phyloP scores from a whole-genome alignment of 352 stramenopile species.

The Phytophthora syringae region DNA sequence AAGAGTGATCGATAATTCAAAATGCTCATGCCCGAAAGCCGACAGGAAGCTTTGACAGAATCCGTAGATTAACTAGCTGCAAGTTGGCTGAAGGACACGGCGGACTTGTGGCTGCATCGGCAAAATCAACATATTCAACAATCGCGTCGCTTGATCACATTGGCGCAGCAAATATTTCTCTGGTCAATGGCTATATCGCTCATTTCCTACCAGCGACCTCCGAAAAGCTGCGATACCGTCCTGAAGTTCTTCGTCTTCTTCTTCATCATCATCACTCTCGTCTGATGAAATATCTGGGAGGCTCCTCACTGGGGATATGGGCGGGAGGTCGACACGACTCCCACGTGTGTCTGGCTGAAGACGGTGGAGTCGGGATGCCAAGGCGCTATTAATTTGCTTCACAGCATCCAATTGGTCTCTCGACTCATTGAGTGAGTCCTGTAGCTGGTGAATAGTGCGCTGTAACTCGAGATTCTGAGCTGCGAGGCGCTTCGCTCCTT shows the following conservation, averaged over 20 bases:
- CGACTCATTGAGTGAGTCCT: constrained; percentile 70
- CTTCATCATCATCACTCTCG: constrained; percentile 56
- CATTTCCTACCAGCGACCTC: constrained; percentile 39
- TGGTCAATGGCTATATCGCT: not conserved
- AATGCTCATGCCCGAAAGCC: too few relatives aligned
- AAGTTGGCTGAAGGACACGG: too few relatives aligned
- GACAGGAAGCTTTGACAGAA: too few relatives aligned
- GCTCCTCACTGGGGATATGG: constrained; percentile 40
- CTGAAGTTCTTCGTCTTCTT: constrained; percentile 48
- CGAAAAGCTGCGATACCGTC: constrained; percentile 50
- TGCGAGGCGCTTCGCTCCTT: constrained; percentile 58
- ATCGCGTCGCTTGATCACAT: too few relatives aligned
- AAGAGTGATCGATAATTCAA: too few relatives aligned
- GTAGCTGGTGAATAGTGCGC: constrained; percentile 75
- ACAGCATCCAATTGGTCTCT: constrained; percentile 75
- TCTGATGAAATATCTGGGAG: constrained; percentile 58
- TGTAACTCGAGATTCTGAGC: constrained; percentile 76
- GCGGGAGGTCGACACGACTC: constrained; percentile 56
- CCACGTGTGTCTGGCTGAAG: constrained; percentile 58
- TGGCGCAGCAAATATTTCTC: too few relatives aligned
- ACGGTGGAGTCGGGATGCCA: constrained; percentile 69
- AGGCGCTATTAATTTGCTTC: constrained; percentile 77
- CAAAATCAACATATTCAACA: too few relatives aligned
- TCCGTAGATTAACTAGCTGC: too few relatives aligned
- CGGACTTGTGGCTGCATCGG: too few relatives aligned